Evolutionary conservation across 1,284 basidiomycete genomes (phyloP).

Genomic region (Ustilago loliicola): DNA sequence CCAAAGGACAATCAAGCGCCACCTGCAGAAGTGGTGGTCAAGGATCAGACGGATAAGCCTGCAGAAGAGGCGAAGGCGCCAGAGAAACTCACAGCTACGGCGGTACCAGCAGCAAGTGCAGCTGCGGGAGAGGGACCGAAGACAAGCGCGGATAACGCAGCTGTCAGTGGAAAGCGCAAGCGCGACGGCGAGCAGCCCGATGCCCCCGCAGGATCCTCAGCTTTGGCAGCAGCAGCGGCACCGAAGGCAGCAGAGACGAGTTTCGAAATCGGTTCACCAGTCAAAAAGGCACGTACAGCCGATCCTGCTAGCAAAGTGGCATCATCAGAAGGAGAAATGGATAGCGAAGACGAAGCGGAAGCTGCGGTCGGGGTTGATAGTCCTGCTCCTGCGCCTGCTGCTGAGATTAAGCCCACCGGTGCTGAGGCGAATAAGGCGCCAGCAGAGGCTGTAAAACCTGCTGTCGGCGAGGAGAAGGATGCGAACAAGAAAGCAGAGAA

Average conservation of each 20-base stretch:
- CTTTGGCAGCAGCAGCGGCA: neutral
- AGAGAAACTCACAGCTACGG: neutral
- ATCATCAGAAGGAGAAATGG: conserved; percentile 33
- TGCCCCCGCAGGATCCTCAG: neutral
- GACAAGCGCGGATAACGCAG: neutral
- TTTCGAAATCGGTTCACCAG: conserved; percentile 16
- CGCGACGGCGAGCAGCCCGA: conserved; percentile 10
- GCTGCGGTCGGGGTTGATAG: conserved; percentile 31
- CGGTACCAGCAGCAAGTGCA: neutral
- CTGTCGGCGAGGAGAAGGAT: conserved; percentile 6
- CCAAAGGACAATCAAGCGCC: conserved; percentile 18
- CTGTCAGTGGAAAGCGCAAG: conserved; percentile 38
- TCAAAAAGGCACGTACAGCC: conserved; percentile 31
- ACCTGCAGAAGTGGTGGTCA: conserved; percentile 43
- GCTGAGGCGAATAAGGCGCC: conserved; percentile 6
- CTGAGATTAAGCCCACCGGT: neutral
- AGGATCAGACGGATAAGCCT: conserved; percentile 27
- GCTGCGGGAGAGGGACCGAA: neutral
- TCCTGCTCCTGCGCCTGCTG: neutral
- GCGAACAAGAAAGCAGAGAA: conserved; percentile 8
- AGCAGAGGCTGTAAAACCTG: conserved; percentile 1
- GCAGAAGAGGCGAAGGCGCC: neutral
- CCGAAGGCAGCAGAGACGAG: neutral
- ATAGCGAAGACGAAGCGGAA: conserved; percentile 47
- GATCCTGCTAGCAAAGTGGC: conserved; percentile 10